Base-by-base conservation (phyloP, 176 grass and related monocot genomes). In the Dactylis glomerata region DNA sequence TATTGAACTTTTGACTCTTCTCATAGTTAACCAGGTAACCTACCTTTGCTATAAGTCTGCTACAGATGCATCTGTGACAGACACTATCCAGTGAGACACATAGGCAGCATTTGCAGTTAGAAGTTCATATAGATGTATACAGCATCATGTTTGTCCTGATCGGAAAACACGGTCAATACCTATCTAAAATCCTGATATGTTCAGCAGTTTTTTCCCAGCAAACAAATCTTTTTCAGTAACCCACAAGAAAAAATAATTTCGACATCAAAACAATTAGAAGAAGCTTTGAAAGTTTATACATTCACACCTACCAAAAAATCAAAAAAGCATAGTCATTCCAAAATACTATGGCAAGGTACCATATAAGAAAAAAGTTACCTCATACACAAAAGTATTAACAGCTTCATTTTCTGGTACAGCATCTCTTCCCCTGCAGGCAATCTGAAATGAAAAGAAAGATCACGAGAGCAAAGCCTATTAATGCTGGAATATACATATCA, bases 381-480 rank as follows among this genome's bases (percentile, higher is more conserved):
- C 79, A 23, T 68, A 81, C 79, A 81, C 79, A 81, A 81, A 77
- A 24, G 32, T 79, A 84, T 93, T 96, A 63, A 96, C 94, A 40
- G 91, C 91, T 72, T 84, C 84, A 85, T 93, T 91, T 57, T 96
- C 94, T 79, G 94, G 94, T 57, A 96, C 94, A 54, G 83, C 82
- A 75, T 93, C 91, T 82, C 94, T 88, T 78, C 94, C 94, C 81
- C 82, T 93, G 67, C 94, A 96, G 58, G 88, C 37, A 72, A 96
- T 96, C 94, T 96, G 64, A 30, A 93, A 82, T 58, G 62, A 84
- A 77, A 81, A 57, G 6, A 47, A 5, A 40, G 38, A 0, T 54
- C 3, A 74, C 49, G 16, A 2, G 14, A 72, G 68, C 64, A 50
- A 28, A 12, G 14, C 33, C 20, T 23, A 16, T 23, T 67, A 75